Base-by-base conservation (phyloP, 1,284 basidiomycete species). In the Pterulicium gracile region DNA sequence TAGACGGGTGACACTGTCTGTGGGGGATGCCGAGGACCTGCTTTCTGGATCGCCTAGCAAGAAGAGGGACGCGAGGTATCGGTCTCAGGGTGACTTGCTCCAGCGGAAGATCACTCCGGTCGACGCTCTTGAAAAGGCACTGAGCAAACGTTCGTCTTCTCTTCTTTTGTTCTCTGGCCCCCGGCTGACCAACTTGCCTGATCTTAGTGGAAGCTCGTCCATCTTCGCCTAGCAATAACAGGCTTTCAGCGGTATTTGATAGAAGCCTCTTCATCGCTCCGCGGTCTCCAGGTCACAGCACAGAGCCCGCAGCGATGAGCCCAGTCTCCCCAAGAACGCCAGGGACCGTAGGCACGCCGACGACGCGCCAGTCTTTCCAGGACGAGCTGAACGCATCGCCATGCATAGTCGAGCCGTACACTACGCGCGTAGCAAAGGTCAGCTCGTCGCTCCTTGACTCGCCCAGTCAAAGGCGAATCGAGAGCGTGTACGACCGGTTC, bases 401-500 rank as follows among this genome's bases (percentile, higher is more conserved):
- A 0, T 67, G 68, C 48, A 68, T 72, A 42, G 77, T 85, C 15
- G 72, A 84, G 51, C 72, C 81, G 1, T 83, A 83, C 52, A 75
- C 78, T 12, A 56, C 67, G 1, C 64, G 75, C 39, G 39, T 65
- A 46, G 57, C 65, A 1, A 57, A 54, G 34, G 66, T 64, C 3
- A 58, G 58, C 24, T 60, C 62, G 22, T 50, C 51, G 7, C 55
- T 65, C 7, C 64, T 73, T 2, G 73, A 78, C 49, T 72, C 79
- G 0, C 79, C 80, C 0, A 70, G 69, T 45, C 72, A 67, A 48
- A 75, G 70, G 24, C 72, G 69, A 36, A 55, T 81, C 19, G 84
- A 87, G 62, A 74, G 73, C 44, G 79, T 81, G 10, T 87, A 87
- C 51, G 84, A 88, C 53, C 73, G 80, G 34, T 81, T 87, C 66